phyloP scores from a whole-genome alignment of 176 grass and related monocot species.

The Eleusine indica region DNA sequence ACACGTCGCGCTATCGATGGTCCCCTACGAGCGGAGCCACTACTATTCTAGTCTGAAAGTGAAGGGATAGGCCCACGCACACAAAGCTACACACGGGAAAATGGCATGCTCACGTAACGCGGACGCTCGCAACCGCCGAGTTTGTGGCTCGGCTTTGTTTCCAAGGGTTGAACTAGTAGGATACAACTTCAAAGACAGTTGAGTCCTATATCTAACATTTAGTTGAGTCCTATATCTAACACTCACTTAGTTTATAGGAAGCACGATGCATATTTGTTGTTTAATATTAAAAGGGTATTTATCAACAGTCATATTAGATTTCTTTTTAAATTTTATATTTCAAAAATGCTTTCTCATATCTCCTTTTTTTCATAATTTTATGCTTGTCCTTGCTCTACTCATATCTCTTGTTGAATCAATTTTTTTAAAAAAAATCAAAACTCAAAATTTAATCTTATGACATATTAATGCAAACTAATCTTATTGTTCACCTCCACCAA shows the following conservation, averaged over 20 bases:
- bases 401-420: background rate
- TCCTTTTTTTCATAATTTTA: background rate
- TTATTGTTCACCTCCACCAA: background rate
- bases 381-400: background rate
- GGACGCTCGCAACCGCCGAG: background rate
- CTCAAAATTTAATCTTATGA: fast-evolving
- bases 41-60: background rate
- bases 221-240: too few species aligned
- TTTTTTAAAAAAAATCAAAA: too few species aligned
- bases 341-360: background rate
- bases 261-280: too few species aligned
- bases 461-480: background rate
- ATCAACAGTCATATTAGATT: background rate
- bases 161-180: background rate
- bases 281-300: too few species aligned
- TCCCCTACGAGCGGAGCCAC: constrained; percentile 9
- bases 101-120: background rate
- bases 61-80: background rate
- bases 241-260: too few species aligned
- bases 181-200: too few species aligned
- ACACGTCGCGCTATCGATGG: constrained; percentile 53
- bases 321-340: background rate
- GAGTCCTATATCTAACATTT: too few species aligned
- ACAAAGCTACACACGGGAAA: constrained; percentile 9
- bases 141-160: background rate